A percentile compares a stretch with the other conserved stretches of the same genome.
These are phyloP conservation scores for Salix caprea DNA, from an alignment of 345 rosid genomes.

Conservation along the genomic window DNA sequence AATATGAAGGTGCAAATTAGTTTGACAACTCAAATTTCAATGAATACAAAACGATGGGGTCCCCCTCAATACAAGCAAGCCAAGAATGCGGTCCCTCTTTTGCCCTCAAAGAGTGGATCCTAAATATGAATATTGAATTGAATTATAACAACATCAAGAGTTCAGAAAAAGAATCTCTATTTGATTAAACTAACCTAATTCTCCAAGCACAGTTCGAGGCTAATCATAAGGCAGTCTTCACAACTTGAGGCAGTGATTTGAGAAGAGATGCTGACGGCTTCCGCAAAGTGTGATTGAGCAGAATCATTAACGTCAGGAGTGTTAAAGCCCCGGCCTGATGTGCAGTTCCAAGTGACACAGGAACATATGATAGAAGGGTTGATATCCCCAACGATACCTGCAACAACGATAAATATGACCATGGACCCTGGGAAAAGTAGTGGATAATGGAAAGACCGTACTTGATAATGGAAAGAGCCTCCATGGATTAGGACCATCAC, in stretches of 20 bases:
- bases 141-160: neutral
- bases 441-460: neutral
- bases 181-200: neutral
- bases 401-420: neutral
- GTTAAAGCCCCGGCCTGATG: slow-evolving; percentile 89
- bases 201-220: neutral
- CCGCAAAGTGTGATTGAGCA: slow-evolving; percentile 76
- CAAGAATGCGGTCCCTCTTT: neutral
- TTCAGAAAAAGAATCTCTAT: neutral
- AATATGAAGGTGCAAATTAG: neutral
- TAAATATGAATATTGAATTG: neutral
- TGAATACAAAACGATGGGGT: neutral
- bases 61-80: neutral
- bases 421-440: neutral
- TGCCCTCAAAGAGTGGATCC: neutral
- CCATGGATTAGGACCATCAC: slow-evolving; percentile 26
- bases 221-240: slow-evolving; percentile 26
- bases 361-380: slow-evolving; percentile 83
- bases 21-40: neutral
- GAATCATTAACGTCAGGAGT: slow-evolving; percentile 63
- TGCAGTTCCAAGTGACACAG: slow-evolving; percentile 73
- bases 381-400: slow-evolving; percentile 81
- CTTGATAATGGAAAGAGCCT: neutral
- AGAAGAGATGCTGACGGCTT: slow-evolving; percentile 69
- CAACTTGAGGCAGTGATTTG: slow-evolving; percentile 72